Base-by-base conservation (phyloP, 352 stramenopile genomes). In the Phytophthora pseudosyringae region DNA sequence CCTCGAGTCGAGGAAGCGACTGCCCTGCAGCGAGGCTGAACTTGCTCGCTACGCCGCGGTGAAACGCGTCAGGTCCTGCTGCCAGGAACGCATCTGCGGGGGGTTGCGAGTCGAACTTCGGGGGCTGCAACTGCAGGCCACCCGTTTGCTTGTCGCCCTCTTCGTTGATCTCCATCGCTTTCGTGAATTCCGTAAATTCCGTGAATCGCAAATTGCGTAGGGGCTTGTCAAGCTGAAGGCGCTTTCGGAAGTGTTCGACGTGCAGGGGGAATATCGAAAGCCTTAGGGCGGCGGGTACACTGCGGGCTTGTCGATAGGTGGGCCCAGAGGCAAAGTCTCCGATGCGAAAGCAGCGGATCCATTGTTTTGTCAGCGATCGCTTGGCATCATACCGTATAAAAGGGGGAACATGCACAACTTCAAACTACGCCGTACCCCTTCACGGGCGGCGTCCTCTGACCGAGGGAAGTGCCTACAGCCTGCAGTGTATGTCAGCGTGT, bases 1-100 rank as follows among this genome's bases (percentile, higher is more conserved):
- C 78, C 26, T 84, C 67, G 13, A 83, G 39, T 31, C 65, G 72
- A 43, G 77, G 77, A 38, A 86, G 67, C 5, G 63, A 48, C 28
- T 69, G 64, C 2, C 50, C 73, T 1, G 67, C 57, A 49, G 73
- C 64, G 15, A 69, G 44, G 26, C 65, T 49, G 32, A 81, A 60
- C 44, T 71, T 59, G 41, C 61, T 28, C 0, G 68, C 73, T n/a
- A 81, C 59, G n/a, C 43, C 59, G 4, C 46, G 60, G 38, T 85
- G 74, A 33, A 80, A 76, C 28, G 50, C 64, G 11, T 79, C 58
- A 6, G 73, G 71, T 4, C 75, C 75, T 21, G 52, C 44, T 36
- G 62, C 65, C 55, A 81, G 36, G 44, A 80, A 59, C 16, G 48
- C 47, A 16, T 44, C 68, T 41, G 59, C 46, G 0, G 67, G 64